Evolutionary conservation across 1,284 basidiomycete genomes (phyloP), one percentile per base, ranked within the genome.

Genomic region (Ceratobasidium theobromae): DNA sequence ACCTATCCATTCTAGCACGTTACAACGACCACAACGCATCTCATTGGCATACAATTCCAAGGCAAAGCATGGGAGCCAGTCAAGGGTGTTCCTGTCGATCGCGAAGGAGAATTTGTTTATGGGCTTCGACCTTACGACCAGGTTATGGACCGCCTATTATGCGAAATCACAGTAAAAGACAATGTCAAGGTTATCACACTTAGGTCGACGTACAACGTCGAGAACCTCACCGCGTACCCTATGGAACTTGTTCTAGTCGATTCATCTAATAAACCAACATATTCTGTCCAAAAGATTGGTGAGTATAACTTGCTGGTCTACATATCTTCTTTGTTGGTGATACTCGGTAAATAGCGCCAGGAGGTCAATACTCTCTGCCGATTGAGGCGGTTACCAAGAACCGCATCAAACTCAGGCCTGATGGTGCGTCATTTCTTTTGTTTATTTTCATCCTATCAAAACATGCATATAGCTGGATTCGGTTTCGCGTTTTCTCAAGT

Each of bases 111-210:
- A 76, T 95, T 87, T 73, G 83, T 92, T 14, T 93, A 96, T 74
- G 84, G 87, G 4, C 80, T 99, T 33, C 86, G 93, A 6, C 95
- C 97, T 5, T 84, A 87, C 70, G 79, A 84, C 79, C 89, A 89
- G 74, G 87, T 91, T 67, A 83, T 86, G 2, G 87, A 93, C 74
- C 89, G 95, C 41, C 76, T 99, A 45, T 82, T 97, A 23, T 97
- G 93, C 75, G 95, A 98, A 71, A 88, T 99, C 70, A 88, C 86
- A 71, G 86, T 99, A 30, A 84, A 92, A 73, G 88, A 97, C 75
- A 98, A 95, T 73, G 89, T 97, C 75, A 99, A 99, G 80, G 79
- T 97, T 68, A 92, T 99, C 69, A 98, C 94, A 0, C 84, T 99
- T 72, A 84, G 95, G 41, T 99, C 97, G 0, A 94, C 93, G 0